Percentiles rank a stretch among this genome's conserved stretches.
phyloP scores from a whole-genome alignment of 805 yeast species.

The Ogataea dorogensis region DNA sequence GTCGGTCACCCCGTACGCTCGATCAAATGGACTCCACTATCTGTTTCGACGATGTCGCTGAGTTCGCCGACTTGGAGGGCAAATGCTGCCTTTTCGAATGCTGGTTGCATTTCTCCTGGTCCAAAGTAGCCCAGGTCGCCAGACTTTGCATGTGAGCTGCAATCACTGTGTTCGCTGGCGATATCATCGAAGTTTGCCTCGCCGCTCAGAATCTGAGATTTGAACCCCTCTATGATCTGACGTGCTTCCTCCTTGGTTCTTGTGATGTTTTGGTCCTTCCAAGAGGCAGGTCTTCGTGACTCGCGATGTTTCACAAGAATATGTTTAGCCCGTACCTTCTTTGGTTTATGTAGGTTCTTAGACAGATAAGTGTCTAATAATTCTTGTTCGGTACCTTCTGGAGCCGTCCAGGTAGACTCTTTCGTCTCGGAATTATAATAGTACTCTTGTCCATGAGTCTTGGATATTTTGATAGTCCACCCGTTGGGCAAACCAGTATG shows the following conservation, averaged over 20 bases:
- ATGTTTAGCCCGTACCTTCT: slow-evolving; percentile 77
- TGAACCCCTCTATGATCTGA: slow-evolving; percentile 54
- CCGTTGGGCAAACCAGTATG: slow-evolving; percentile 78
- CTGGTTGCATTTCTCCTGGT: slow-evolving; percentile 92
- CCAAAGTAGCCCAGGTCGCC: slow-evolving; percentile 93
- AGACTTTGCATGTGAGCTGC: slow-evolving; percentile 79
- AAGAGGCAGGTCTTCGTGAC: slow-evolving; percentile 87
- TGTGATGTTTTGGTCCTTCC: slow-evolving; percentile 76
- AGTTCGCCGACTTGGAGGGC: slow-evolving; percentile 77
- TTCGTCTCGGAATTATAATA: slow-evolving; percentile 67
- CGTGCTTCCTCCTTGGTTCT: slow-evolving; percentile 82
- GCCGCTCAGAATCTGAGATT: slow-evolving; percentile 60
- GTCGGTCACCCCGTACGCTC: slow-evolving; percentile 69
- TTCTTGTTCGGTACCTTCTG: slow-evolving; percentile 71
- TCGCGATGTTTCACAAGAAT: slow-evolving; percentile 78
- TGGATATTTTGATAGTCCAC: slow-evolving; percentile 80
- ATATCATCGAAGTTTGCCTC: slow-evolving; percentile 64
- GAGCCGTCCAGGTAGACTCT: slow-evolving; percentile 89
- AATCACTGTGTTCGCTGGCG: slow-evolving; percentile 84
- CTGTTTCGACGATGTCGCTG: slow-evolving; percentile 81
- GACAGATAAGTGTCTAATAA: slow-evolving; percentile 57
- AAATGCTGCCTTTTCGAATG: slow-evolving; percentile 87
- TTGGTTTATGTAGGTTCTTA: slow-evolving; percentile 46
- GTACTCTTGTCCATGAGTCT: slow-evolving; percentile 82
- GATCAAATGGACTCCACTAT: slow-evolving; percentile 87